Conservation (phyloP, 148 eudicot species). For the Chenopodium berlandieri region DNA sequence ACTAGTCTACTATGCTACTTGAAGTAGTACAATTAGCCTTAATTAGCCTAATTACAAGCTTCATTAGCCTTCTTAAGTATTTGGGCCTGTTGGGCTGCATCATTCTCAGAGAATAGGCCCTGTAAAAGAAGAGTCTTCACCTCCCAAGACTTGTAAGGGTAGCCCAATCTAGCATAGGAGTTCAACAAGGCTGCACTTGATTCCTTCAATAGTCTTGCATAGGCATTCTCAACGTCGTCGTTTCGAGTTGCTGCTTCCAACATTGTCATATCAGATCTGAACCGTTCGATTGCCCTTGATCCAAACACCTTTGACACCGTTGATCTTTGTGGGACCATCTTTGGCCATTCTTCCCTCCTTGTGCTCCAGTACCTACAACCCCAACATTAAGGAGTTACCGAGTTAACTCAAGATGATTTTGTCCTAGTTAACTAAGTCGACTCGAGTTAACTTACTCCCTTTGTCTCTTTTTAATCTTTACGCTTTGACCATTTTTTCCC, state of each 20-base stretch:
- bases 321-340: conserved; percentile 71
- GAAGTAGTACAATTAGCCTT: background rate
- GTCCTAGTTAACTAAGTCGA: background rate
- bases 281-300: conserved; percentile 62
- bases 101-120: conserved; percentile 57
- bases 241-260: conserved; percentile 64
- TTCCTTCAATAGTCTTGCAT: conserved; percentile 52
- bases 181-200: conserved; percentile 80
- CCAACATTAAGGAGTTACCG: background rate
- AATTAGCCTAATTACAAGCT: conserved; percentile 38
- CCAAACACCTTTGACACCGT: conserved; percentile 84
- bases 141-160: conserved; percentile 75
- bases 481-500: too few relatives aligned
- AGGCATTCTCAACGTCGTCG: conserved; percentile 59
- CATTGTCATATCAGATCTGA: conserved; percentile 69
- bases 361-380: conserved; percentile 40
- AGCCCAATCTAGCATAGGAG: conserved; percentile 77
- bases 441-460: background rate
- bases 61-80: conserved; percentile 56
- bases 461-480: too few relatives aligned
- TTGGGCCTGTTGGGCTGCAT: conserved; percentile 63
- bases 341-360: conserved; percentile 67
- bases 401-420: background rate
- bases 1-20: background rate
- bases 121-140: conserved; percentile 58